These are phyloP conservation scores for Flaveria linearis DNA, from an alignment of 129 eudicot species.

Conservation along the genomic window DNA sequence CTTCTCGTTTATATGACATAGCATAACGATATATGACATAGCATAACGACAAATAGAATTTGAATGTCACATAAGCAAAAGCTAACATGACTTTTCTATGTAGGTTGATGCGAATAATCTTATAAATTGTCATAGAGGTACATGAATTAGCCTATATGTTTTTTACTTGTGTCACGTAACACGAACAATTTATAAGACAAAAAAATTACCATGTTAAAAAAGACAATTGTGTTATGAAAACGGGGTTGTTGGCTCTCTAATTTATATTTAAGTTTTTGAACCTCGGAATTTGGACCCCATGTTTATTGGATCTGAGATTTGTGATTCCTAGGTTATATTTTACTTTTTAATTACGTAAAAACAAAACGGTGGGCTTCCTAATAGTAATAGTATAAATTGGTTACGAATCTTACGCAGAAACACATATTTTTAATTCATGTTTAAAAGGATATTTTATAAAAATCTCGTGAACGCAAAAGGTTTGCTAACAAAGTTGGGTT, in stretches of 20 bases:
- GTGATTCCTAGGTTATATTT: constrained; percentile 32
- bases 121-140: too few relatives aligned
- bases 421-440: background rate
- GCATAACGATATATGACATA: too few relatives aligned
- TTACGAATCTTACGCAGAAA: background rate
- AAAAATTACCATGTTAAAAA: too few relatives aligned
- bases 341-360: background rate
- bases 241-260: constrained; percentile 26
- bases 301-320: constrained; percentile 41
- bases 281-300: constrained; percentile 38
- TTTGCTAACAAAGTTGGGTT: background rate
- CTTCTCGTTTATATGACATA: too few relatives aligned
- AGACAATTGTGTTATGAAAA: background rate
- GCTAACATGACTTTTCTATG: too few relatives aligned
- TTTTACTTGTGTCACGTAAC: too few relatives aligned
- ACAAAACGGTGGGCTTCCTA: constrained; percentile 25
- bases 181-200: too few relatives aligned
- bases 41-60: too few relatives aligned
- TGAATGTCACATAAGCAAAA: too few relatives aligned
- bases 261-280: constrained; percentile 1
- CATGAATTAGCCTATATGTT: too few relatives aligned
- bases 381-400: background rate
- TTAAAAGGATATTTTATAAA: background rate
- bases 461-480: background rate
- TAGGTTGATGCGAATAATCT: too few relatives aligned